phyloP scores from a whole-genome alignment of 148 eudicot genomes.

The Fagopyrum tataricum region DNA sequence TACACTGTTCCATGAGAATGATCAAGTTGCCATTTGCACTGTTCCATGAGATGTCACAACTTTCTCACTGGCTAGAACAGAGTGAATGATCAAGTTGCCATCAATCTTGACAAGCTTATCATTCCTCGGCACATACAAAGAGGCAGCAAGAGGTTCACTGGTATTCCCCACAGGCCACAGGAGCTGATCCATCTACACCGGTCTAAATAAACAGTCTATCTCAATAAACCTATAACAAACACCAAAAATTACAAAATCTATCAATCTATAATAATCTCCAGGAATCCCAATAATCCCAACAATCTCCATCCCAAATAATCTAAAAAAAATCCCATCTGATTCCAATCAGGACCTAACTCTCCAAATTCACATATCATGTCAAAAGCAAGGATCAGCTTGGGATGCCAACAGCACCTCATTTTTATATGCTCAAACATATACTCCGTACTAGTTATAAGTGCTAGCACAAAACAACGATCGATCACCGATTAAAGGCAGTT shows the following conservation, averaged over 20 bases:
- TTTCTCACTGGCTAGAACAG: conserved; percentile 86
- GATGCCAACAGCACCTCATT: background rate
- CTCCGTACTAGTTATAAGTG: background rate
- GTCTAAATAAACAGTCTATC: too few relatives aligned
- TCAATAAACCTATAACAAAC: too few relatives aligned
- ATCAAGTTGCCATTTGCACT: too few relatives aligned
- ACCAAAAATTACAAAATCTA: too few relatives aligned
- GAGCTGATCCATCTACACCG: conserved; percentile 23
- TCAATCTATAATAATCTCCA: too few relatives aligned
- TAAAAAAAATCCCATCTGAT: too few relatives aligned
- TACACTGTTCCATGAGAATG: too few relatives aligned
- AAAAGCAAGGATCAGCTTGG: background rate
- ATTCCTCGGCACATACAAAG: conserved; percentile 86
- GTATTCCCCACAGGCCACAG: conserved; percentile 37
- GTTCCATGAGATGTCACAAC: conserved; percentile 36
- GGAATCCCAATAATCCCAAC: too few relatives aligned
- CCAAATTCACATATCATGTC: background rate
- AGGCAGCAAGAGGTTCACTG: conserved; percentile 75
- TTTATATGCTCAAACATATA: background rate
- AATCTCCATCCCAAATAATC: too few relatives aligned
- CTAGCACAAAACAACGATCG: background rate
- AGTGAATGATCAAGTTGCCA: conserved; percentile 93
- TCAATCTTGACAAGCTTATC: conserved; percentile 94
- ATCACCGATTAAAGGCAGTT: background rate
- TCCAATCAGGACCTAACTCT: too few relatives aligned